Percentiles rank a stretch among this genome's conserved stretches.
phyloP scores from a whole-genome alignment of 208 protist genomes.

The Crithidia thermophila region DNA sequence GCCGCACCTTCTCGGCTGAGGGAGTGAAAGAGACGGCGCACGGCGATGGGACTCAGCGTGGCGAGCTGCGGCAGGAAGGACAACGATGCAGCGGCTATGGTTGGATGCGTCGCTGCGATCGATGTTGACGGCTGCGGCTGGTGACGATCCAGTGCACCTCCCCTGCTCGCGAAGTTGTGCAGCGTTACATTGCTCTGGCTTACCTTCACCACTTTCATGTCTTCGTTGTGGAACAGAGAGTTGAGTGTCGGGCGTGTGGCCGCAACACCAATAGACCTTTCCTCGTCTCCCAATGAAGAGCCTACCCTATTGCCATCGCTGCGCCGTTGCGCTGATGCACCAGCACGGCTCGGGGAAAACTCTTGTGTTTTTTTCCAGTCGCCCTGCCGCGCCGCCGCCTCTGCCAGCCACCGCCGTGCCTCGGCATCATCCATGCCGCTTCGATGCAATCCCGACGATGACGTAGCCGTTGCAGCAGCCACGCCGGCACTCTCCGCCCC shows the following conservation, averaged over 20 bases:
- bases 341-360: not conserved
- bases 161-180: too few species aligned
- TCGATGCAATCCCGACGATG: not conserved
- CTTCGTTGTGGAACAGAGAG: conserved; percentile 23
- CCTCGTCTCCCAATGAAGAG: too few species aligned
- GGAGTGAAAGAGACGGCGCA: conserved; percentile 31
- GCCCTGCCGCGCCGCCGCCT: conserved; percentile 74
- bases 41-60: conserved; percentile 18
- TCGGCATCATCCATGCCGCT: conserved; percentile 24
- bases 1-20: conserved; percentile 8
- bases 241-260: conserved; percentile 1
- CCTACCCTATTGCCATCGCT: too few species aligned
- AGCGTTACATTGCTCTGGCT: too few species aligned
- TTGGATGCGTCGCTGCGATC: too few species aligned
- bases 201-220: too few species aligned
- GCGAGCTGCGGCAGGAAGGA: conserved; percentile 8
- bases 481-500: too few species aligned
- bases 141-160: not conserved
- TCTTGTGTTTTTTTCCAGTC: conserved; percentile 41
- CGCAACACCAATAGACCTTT: too few species aligned
- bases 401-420: conserved; percentile 55
- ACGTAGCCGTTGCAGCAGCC: too few species aligned
- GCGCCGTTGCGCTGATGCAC: not conserved
- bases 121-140: not conserved
- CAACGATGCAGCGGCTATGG: not conserved